Base-by-base conservation (phyloP, 306 rosid genomes). In the Vigna angularis region DNA sequence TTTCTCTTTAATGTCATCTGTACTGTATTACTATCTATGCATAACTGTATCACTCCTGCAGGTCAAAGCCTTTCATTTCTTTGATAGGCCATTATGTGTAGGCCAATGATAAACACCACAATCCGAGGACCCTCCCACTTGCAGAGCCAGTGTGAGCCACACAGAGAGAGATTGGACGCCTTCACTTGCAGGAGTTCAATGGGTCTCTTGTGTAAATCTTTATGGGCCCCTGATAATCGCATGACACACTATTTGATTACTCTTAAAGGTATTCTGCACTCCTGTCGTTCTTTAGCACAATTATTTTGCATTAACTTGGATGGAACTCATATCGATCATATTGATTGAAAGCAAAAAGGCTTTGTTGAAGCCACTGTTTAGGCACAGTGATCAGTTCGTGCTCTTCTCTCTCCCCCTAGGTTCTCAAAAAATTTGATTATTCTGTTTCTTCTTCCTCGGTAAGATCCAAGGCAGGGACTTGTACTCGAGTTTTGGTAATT, bases 41-140 rank as follows among this genome's bases (percentile, higher is more conserved):
- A 69, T 80, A 83, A 83, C 85, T 80, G 90, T 79, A 63, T 82
- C 75, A 73, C 83, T 71, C 80, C 69, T 24, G 47, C 79, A 57
- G 66, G 83, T 76, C 92, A 84, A 66, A 83, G 85, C 85, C 73
- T 78, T 84, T 88, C 74, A 85, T 85, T 84, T 83, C 63, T 83
- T 81, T 80, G 82, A 88, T 85, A 85, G 73, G 82, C 83, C 85
- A 81, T 73, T 75, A 42, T 79, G 66, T 73, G 12, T 40, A 78
- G 81, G 84, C 86, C 86, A 90, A 86, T 82, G 85, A 87, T 83
- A 81, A 79, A 75, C 75, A 81, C 85, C 83, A 76, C 78, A 73
- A 66, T 40, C 85, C 83, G 85, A 84, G 90, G 90, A 85, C 91
- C 89, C 88, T 81, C 84, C 90, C 82, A 87, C 90, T 90, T 88